These are phyloP conservation scores for Pyrenochaeta sp. DNA, from an alignment of 2,329 filamentous ascomycete species.

Conservation along the genomic window DNA sequence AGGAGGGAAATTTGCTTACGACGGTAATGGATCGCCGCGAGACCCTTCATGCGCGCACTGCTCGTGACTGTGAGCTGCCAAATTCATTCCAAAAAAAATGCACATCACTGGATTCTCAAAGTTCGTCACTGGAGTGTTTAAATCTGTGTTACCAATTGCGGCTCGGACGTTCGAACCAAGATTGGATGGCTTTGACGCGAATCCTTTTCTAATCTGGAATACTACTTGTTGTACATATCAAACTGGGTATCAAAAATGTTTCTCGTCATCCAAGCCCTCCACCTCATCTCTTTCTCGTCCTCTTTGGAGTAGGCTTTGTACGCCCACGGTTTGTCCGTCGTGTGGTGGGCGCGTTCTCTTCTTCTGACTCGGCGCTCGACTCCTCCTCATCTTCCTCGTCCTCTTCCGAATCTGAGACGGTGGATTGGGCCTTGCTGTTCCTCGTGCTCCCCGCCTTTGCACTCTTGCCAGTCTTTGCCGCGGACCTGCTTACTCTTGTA, in stretches of 20 bases:
- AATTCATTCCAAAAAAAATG: too few relatives aligned
- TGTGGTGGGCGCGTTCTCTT: slow-evolving; percentile 44
- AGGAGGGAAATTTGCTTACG: too few relatives aligned
- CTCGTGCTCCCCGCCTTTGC: slow-evolving; percentile 35
- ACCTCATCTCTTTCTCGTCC: slow-evolving; percentile 40
- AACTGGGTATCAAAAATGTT: slow-evolving; percentile 26
- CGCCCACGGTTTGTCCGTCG: slow-evolving; percentile 40
- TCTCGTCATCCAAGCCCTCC: slow-evolving; percentile 19
- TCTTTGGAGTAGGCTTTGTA: slow-evolving; percentile 34
- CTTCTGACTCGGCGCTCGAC: slow-evolving; percentile 37
- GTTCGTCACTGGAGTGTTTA: too few relatives aligned
- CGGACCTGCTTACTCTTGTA: slow-evolving; percentile 33
- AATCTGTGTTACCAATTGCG: too few relatives aligned
- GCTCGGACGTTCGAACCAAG: too few relatives aligned
- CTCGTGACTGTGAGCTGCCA: too few relatives aligned
- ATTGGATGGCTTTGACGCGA: too few relatives aligned
- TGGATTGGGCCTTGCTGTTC: slow-evolving; percentile 40
- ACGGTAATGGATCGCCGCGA: too few relatives aligned
- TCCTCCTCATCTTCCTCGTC: slow-evolving; percentile 46
- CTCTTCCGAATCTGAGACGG: slow-evolving; percentile 40
- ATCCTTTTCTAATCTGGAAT: too few relatives aligned
- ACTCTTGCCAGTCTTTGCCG: slow-evolving; percentile 31
- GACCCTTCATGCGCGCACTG: too few relatives aligned
- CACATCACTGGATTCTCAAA: too few relatives aligned
- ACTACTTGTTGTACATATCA: slow-evolving; percentile 10